These are phyloP conservation scores for Fusarium subtropicale DNA, from an alignment of 2,329 filamentous ascomycete genomes.

Conservation along the genomic window DNA sequence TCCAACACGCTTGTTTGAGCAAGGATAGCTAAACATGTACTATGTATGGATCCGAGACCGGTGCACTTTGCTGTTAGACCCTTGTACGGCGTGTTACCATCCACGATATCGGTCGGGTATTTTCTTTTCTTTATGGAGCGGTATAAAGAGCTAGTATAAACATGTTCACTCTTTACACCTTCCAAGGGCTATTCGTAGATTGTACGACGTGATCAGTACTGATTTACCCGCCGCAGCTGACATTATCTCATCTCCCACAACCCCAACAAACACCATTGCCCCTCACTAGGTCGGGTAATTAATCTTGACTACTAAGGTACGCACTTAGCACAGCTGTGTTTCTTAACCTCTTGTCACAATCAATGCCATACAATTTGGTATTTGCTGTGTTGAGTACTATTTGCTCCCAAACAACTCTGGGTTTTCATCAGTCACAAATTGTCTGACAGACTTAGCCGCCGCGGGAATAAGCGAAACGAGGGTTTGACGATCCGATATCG, in stretches of 20 bases:
- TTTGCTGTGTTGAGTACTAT: slow-evolving; percentile 10
- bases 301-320: not conserved
- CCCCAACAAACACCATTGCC: slow-evolving; percentile 20
- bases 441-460: not conserved
- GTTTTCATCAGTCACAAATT: slow-evolving; percentile 4
- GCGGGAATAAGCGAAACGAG: slow-evolving; percentile 21
- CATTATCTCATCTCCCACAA: slow-evolving; percentile 11
- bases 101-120: slow-evolving; percentile 26
- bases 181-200: slow-evolving; percentile 4
- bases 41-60: slow-evolving; percentile 23
- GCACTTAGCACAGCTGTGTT: slow-evolving; percentile 2
- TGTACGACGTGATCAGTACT: not conserved
- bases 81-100: slow-evolving; percentile 13
- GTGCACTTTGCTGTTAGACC: slow-evolving; percentile 10
- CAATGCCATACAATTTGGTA: slow-evolving; percentile 7
- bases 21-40: not conserved
- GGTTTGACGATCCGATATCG: slow-evolving; percentile 19
- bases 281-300: slow-evolving; percentile 12
- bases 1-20: not conserved
- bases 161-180: not conserved
- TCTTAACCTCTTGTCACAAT: slow-evolving; percentile 12
- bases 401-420: not conserved
- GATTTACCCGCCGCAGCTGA: slow-evolving; percentile 8
- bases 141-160: slow-evolving; percentile 16
- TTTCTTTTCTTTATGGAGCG: not conserved